Conservation (phyloP, 2,329 filamentous ascomycete species). For the Clonostachys byssicola region DNA sequence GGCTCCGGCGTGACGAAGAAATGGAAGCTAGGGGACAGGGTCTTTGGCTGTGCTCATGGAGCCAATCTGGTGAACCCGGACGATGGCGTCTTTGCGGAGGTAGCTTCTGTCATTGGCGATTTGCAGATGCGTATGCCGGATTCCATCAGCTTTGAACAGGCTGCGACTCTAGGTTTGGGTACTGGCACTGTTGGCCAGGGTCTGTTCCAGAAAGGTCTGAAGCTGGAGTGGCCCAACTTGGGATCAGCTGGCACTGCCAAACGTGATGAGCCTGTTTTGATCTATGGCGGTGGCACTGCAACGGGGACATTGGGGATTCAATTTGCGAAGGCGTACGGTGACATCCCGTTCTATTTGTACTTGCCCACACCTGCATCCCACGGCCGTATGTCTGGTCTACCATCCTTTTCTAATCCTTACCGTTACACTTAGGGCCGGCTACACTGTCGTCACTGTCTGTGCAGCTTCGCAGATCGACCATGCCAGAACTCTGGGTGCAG, state of each 20-base stretch:
- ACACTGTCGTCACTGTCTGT: constrained; percentile 27
- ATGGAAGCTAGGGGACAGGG: constrained; percentile 41
- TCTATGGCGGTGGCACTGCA: constrained; percentile 47
- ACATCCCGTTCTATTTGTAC: neutral
- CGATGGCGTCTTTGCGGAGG: constrained; percentile 4
- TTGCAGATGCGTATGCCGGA: constrained; percentile 38
- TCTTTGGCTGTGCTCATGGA: constrained; percentile 34
- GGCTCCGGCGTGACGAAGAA: neutral
- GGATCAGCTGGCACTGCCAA: constrained; percentile 25
- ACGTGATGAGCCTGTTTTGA: constrained; percentile 31
- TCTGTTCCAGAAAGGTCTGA: constrained; percentile 30
- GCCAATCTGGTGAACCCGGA: neutral
- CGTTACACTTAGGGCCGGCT: constrained; percentile 1
- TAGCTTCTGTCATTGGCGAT: constrained; percentile 29
- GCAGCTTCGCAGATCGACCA: constrained; percentile 28
- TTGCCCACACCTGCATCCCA: too few relatives aligned
- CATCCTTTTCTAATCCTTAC: too few relatives aligned
- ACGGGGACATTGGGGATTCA: constrained; percentile 49
- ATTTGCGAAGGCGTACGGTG: constrained; percentile 32
- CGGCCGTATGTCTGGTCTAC: too few relatives aligned
- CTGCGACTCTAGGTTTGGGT: constrained; percentile 33
- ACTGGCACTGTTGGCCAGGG: constrained; percentile 39
- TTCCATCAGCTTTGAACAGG: constrained; percentile 37
- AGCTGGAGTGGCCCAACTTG: constrained; percentile 35
- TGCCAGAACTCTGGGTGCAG: constrained; percentile 34